phyloP scores from a whole-genome alignment of 768 basidiomycete species.

The Dendrothele bispora region DNA sequence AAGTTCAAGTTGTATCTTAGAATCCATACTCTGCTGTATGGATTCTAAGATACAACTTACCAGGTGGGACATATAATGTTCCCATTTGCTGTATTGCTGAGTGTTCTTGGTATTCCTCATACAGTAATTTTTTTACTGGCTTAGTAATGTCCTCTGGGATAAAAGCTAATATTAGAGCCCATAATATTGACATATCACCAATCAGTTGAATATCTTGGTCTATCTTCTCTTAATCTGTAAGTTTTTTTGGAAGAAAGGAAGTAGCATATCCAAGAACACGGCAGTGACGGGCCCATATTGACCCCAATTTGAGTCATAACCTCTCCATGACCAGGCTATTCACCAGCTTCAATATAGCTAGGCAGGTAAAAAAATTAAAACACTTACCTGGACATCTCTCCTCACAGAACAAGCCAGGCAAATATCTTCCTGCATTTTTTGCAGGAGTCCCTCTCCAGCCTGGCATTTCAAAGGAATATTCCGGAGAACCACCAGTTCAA shows the following conservation, averaged over 20 bases:
- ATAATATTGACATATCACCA: conserved; percentile 6
- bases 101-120: neutral
- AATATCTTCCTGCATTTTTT: too few relatives aligned
- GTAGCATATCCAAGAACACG: conserved; percentile 4
- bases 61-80: neutral
- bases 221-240: neutral
- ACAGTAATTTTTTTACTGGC: neutral
- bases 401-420: too few relatives aligned
- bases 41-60: neutral
- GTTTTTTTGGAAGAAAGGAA: too few relatives aligned
- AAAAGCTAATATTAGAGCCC: conserved; percentile 1
- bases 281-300: conserved; percentile 1
- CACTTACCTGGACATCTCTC: too few relatives aligned
- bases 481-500: too few relatives aligned
- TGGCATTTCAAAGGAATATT: too few relatives aligned
- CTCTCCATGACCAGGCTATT: neutral
- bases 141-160: neutral
- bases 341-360: too few relatives aligned
- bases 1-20: too few relatives aligned
- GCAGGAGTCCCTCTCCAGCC: too few relatives aligned
- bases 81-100: too few relatives aligned
- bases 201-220: conserved; percentile 1
- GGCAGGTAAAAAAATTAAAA: too few relatives aligned
- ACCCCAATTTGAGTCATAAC: conserved; percentile 1
- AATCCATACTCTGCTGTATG: too few relatives aligned